phyloP scores from a whole-genome alignment of 2,329 filamentous ascomycete genomes.

The Lachnellula cervina region DNA sequence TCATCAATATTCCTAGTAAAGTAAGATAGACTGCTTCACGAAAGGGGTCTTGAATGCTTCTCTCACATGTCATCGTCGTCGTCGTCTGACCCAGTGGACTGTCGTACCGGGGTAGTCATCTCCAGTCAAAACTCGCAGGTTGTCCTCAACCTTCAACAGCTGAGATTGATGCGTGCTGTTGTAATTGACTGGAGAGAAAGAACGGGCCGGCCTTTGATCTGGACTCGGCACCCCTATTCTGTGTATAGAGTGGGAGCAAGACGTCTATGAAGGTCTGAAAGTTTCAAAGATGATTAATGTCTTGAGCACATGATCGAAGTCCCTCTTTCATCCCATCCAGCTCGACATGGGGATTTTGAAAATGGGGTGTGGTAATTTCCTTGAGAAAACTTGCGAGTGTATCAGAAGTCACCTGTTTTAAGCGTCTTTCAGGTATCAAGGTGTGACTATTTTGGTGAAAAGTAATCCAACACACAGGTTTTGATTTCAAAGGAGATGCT shows the following conservation, averaged over 20 bases:
- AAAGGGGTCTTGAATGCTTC: background rate
- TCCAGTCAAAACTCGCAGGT: background rate
- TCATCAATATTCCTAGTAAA: constrained; percentile 15
- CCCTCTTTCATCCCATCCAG: background rate
- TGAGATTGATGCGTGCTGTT: background rate
- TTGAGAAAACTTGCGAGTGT: background rate
- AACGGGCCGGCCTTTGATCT: background rate
- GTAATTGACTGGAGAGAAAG: background rate
- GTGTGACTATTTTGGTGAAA: background rate
- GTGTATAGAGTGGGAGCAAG: too few species aligned
- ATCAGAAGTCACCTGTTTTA: background rate
- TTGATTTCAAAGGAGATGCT: background rate
- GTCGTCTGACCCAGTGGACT: constrained; percentile 6
- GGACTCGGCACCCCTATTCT: background rate
- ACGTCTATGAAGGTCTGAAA: background rate
- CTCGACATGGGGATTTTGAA: background rate
- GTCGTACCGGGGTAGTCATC: constrained; percentile 15
- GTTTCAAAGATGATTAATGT: background rate
- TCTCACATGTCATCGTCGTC: constrained; percentile 21
- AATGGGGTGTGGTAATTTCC: background rate
- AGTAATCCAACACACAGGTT: background rate
- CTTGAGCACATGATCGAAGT: background rate
- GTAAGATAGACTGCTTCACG: background rate
- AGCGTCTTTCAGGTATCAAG: background rate
- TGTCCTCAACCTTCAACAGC: background rate